Evolutionary conservation across 352 stramenopile species (phyloP).

Genomic region (Chrysophaeum taylorii): DNA sequence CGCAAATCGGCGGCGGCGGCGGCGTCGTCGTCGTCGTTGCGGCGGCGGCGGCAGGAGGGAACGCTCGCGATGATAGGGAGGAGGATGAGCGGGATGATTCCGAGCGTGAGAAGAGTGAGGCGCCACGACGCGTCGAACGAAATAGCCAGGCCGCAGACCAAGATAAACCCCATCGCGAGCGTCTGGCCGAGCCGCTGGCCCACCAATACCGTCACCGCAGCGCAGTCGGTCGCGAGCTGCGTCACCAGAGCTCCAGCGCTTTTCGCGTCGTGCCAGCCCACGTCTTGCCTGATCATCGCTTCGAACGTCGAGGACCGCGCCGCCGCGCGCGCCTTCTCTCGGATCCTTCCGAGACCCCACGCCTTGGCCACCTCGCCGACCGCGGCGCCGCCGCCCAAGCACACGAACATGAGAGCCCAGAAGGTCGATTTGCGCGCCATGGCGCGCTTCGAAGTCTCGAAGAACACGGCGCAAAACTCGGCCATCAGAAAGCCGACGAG

Average conservation of each 20-base stretch:
- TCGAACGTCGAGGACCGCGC: not conserved
- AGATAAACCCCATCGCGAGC: slow-evolving; percentile 1
- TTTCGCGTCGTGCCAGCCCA: no score
- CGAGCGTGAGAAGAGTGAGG: slow-evolving; percentile 8
- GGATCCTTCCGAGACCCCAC: not conserved
- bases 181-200: slow-evolving; percentile 29
- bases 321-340: not conserved
- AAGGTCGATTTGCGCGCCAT: not conserved
- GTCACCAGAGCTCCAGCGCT: slow-evolving; percentile 46
- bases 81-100: slow-evolving; percentile 31
- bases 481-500: slow-evolving; percentile 9
- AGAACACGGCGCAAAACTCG: slow-evolving; percentile 7
- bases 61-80: slow-evolving; percentile 2
- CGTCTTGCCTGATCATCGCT: slow-evolving; percentile 52
- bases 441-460: not conserved
- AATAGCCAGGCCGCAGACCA: not conserved
- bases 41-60: no score
- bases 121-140: slow-evolving; percentile 8
- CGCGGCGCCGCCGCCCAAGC: not conserved
- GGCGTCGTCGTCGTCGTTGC: no score
- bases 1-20: not conserved
- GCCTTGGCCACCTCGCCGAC: not conserved
- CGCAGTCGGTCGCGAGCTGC: slow-evolving; percentile 49
- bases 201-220: slow-evolving; percentile 49
- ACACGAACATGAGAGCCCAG: slow-evolving; percentile 12